These are phyloP conservation scores for Pythium aphanidermatum DNA, from an alignment of 352 stramenopile genomes.

Conservation along the genomic window DNA sequence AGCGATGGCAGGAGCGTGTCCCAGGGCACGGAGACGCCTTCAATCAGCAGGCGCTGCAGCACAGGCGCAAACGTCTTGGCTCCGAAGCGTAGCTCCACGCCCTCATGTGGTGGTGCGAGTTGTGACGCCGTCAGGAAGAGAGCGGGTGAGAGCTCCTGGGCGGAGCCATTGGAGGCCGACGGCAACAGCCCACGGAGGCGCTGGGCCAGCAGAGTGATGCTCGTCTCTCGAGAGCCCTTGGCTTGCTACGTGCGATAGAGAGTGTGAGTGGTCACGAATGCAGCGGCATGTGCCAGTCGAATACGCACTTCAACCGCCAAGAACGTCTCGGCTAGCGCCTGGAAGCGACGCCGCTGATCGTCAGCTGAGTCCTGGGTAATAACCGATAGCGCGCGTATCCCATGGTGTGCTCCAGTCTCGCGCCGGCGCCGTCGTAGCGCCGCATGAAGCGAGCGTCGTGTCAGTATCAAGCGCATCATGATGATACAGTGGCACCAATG, in stretches of 20 bases:
- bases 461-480: too few species aligned
- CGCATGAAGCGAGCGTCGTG: too few species aligned
- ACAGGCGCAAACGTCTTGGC: conserved; percentile 56
- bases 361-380: neutral
- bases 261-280: neutral
- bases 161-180: conserved; percentile 4
- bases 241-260: conserved; percentile 22
- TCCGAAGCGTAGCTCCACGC: conserved; percentile 69
- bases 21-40: conserved; percentile 11
- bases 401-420: too few species aligned
- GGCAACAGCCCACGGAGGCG: conserved; percentile 38
- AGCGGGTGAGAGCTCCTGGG: conserved; percentile 33
- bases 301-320: conserved; percentile 43
- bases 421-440: too few species aligned
- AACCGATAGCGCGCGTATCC: neutral
- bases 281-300: too few species aligned
- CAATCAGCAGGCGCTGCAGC: conserved; percentile 33
- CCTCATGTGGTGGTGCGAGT: conserved; percentile 60
- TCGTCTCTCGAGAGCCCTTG: conserved; percentile 48
- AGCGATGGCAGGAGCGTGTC: conserved; percentile 27
- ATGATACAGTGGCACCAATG: too few species aligned
- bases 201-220: conserved; percentile 37
- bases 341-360: conserved; percentile 18
- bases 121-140: conserved; percentile 68
- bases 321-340: conserved; percentile 41